phyloP scores from a whole-genome alignment of 441 rosid genomes.

The Erodium texanum region DNA sequence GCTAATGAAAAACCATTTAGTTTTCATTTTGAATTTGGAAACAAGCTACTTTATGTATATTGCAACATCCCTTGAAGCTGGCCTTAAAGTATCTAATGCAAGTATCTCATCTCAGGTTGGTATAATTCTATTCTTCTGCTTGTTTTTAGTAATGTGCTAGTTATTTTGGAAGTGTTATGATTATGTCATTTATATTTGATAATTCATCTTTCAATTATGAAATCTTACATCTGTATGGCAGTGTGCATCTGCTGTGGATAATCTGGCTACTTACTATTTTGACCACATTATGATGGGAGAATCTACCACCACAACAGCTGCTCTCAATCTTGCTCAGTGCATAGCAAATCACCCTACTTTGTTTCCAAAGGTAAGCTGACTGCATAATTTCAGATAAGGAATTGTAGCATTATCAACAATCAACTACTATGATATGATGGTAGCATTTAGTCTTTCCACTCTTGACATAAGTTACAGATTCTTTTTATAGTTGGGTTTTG shows the following conservation, averaged over 20 bases:
- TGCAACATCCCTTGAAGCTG: slow-evolving; percentile 95
- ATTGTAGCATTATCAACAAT: neutral
- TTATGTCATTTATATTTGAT: too few relatives aligned
- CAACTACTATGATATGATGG: too few relatives aligned
- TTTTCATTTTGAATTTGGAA: slow-evolving; percentile 68
- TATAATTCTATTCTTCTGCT: neutral
- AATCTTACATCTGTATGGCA: slow-evolving; percentile 28
- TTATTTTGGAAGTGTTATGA: neutral
- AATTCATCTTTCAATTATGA: too few relatives aligned
- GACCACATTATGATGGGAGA: slow-evolving; percentile 93
- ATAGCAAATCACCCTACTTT: slow-evolving; percentile 82
- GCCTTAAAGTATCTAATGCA: slow-evolving; percentile 83
- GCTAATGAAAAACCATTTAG: slow-evolving; percentile 68
- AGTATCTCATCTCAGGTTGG: slow-evolving; percentile 90
- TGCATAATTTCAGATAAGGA: neutral
- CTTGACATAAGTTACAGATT: neutral
- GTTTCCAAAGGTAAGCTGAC: slow-evolving; percentile 75
- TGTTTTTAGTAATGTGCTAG: neutral
- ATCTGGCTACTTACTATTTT: slow-evolving; percentile 87
- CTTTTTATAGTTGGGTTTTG: neutral
- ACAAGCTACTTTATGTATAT: slow-evolving; percentile 84
- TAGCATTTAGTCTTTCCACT: too few relatives aligned
- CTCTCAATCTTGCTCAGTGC: slow-evolving; percentile 68
- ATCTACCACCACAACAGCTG: slow-evolving; percentile 63
- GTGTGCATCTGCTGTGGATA: slow-evolving; percentile 97